These are phyloP conservation scores for Lyophyllum semitale DNA, from an alignment of 768 basidiomycete genomes.

Conservation along the genomic window DNA sequence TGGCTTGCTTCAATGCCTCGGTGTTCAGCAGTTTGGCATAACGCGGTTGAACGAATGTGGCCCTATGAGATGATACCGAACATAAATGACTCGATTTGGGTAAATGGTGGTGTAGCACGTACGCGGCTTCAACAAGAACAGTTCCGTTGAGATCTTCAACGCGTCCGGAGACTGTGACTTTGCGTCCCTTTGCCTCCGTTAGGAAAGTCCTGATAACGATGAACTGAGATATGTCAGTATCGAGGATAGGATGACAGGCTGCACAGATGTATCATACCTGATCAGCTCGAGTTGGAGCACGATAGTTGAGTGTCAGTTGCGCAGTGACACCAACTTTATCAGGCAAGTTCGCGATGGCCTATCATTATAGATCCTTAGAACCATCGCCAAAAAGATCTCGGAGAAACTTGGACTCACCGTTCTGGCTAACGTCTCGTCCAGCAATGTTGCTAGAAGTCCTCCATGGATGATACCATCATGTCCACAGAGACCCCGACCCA, in stretches of 20 bases:
- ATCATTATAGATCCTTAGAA: neutral
- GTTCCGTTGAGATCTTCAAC: conserved; percentile 86
- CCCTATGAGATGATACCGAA: conserved; percentile 41
- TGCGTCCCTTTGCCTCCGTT: conserved; percentile 73
- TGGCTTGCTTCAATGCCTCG: conserved; percentile 55
- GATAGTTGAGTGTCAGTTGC: conserved; percentile 77
- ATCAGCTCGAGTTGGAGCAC: conserved; percentile 86
- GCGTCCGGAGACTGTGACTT: conserved; percentile 65
- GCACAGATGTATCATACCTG: conserved; percentile 50
- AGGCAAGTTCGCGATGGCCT: conserved; percentile 87
- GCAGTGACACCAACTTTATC: conserved; percentile 94
- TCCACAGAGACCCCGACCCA: conserved; percentile 87
- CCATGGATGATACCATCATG: conserved; percentile 96
- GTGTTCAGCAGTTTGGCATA: conserved; percentile 79
- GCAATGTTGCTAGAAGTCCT: conserved; percentile 83
- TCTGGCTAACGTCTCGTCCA: conserved; percentile 84
- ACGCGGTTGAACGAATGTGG: conserved; percentile 85
- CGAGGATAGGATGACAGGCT: neutral
- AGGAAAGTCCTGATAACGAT: conserved; percentile 77
- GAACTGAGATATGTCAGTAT: conserved; percentile 51
- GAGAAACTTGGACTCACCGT: conserved; percentile 60
- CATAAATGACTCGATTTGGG: neutral
- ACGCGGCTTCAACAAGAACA: conserved; percentile 82
- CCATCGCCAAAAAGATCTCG: neutral
- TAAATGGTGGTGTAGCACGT: conserved; percentile 29